Base-by-base conservation (phyloP, 1,139 yeast species). In the Suhomyces choctaworum region DNA sequence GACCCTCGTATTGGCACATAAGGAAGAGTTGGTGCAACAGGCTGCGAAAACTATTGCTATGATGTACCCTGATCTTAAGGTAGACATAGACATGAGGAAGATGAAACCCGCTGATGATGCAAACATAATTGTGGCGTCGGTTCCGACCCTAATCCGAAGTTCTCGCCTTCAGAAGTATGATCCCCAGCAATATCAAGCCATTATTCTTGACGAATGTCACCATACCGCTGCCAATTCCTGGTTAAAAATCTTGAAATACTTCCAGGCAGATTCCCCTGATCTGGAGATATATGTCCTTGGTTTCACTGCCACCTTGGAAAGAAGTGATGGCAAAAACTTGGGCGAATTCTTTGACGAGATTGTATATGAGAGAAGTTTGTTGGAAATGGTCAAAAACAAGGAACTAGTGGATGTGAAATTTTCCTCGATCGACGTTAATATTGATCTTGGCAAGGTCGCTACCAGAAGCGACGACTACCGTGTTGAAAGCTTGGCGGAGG, bases 191-290 rank as follows among this genome's bases (percentile, higher is more conserved):
- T 82, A 76, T 61, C 84, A 87, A 51, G 68, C 89, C 21, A 76
- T 92, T 16, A 80, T 90, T 15, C 69, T 90, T 2, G 98, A 90
- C 58, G 98, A 90, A 55, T 95, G 96, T 31, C 98, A 90, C 51
- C 97, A 90, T 60, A 83, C 96, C 0, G 84, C 87, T 1, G 92
- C 96, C 0, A 52, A 59, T 10, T 71, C 90, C 0, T 92, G 92
- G 67, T 30, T 62, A 11, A 69, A 70, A 27, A 70, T 89, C 1
- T 58, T 88, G 35, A 55, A 66, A 4, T 71, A 85, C 47, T 80
- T 90, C 50, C 65, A 69, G 1, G 85, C 87, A 2, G 52, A 57
- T 31, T 51, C 55, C 1, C 41, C 64, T 0, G 56, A 64, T 0
- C 68, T 78, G 40, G 59, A 60, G 2, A 64, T 80, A 1, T 73